Conservation (phyloP, 1,284 basidiomycete genomes). For the Exsudoporus floridanus region DNA sequence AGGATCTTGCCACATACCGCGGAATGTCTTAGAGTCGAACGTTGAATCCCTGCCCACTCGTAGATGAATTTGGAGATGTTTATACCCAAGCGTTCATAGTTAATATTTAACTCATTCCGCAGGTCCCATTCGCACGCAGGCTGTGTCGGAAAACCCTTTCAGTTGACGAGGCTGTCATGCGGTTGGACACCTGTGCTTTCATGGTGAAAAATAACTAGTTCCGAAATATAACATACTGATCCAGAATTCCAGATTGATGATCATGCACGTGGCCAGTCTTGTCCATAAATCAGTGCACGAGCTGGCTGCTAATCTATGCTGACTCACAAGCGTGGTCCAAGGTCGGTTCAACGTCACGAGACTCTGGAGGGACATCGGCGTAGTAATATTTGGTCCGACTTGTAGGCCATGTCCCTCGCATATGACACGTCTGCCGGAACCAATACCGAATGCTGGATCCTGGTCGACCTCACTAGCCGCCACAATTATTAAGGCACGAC, state of each 20-base stretch:
- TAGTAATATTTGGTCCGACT: no score
- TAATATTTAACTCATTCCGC: not conserved
- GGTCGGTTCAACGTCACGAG: not conserved
- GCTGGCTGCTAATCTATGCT: not conserved
- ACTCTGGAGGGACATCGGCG: no score
- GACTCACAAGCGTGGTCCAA: not conserved
- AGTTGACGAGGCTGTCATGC: not conserved
- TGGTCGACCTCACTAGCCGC: not conserved
- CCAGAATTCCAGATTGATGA: no score
- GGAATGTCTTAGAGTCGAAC: not conserved
- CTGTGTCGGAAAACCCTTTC: not conserved
- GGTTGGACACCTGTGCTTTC: not conserved
- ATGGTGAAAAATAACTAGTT: not conserved
- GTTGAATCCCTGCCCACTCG: not conserved
- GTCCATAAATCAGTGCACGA: not conserved
- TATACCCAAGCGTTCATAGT: not conserved
- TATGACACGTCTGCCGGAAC: no score
- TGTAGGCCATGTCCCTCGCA: no score
- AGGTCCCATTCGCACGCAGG: not conserved
- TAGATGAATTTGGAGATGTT: not conserved
- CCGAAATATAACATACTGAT: not conserved
- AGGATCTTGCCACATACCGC: not conserved
- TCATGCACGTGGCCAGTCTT: not conserved
- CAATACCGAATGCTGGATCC: no score
- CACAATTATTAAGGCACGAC: no score